Base-by-base conservation (phyloP, 225 moss, liverwort and hornwort genomes). In the Pseudisothecium myosuroides region DNA sequence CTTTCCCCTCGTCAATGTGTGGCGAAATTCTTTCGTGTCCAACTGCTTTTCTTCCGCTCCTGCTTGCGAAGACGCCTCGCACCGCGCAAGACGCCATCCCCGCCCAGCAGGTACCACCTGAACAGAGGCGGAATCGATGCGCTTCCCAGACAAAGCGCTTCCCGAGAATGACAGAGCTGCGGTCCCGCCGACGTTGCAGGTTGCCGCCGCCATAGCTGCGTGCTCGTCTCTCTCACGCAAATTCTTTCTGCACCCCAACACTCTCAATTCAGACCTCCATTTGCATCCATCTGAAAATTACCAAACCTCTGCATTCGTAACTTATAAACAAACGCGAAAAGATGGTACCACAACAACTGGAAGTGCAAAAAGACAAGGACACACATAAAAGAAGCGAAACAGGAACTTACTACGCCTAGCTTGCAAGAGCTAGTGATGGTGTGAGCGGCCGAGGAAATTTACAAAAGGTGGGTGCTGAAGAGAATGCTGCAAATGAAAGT, bases 11-110 rank as follows among this genome's bases (percentile, higher is more conserved):
- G 90, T 93, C 88, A 99, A 88, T 8, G 90, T 79, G 69, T 93
- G 92, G 4, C 98, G 95, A 72, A 99, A 99, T 28, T 89, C 82
- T 87, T 91, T 96, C 36, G 98, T 95, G 88, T 99, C 95, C 63
- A 99, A 91, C 65, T 81, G 54, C 91, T 93, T 90, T 75, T 90
- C 92, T 66, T 88, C 94, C 31, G 87, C 76, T 39, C 52, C 92
- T 34, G 86, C 83, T 34, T 89, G 83, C 41, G 88, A 55, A 29
- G 95, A 88, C 21, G 94, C 89, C 45, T 87, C 89, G 84, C 92
- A 90, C 45, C 87, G 89, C 61, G 73, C 83, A 45, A 64, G 87
- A 20, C 80, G 87, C 71, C 89, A 85, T 76, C 75, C 83, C 27
- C 65, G 41, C 52, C 82, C 56, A 50, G 71, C 43, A 75, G 62